Conservation (phyloP, 164 flowering plant species). For the Aristolochia contorta region DNA sequence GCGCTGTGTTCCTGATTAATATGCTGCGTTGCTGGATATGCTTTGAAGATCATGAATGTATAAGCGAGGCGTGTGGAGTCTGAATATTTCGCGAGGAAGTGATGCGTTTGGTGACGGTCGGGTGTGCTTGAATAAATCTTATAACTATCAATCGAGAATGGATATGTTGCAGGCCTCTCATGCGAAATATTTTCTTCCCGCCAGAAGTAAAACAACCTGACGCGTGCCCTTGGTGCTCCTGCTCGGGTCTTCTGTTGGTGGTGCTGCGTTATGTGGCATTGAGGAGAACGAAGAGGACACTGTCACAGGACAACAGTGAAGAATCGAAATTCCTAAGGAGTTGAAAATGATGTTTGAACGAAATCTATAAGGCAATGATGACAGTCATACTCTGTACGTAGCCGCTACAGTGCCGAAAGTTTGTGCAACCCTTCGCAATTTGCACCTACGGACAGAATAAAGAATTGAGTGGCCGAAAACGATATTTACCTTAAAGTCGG, state of each 20-base stretch:
- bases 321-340: too few species aligned
- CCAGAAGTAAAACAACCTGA: slow-evolving; percentile 6
- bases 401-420: too few species aligned
- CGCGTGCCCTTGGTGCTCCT: not conserved
- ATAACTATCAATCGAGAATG: slow-evolving; percentile 7
- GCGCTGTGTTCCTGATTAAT: slow-evolving; percentile 14
- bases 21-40: slow-evolving; percentile 10
- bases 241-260: not conserved
- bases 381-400: too few species aligned
- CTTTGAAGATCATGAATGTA: slow-evolving; percentile 14
- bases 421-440: too few species aligned
- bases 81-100: slow-evolving; percentile 12
- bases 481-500: too few species aligned
- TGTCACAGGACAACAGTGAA: too few species aligned
- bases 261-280: not conserved
- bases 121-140: slow-evolving; percentile 10
- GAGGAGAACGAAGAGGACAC: not conserved
- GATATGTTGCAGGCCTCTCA: slow-evolving; percentile 11
- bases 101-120: slow-evolving; percentile 7
- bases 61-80: slow-evolving; percentile 9
- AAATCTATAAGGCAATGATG: too few species aligned
- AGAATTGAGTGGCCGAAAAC: too few species aligned
- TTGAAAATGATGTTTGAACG: too few species aligned
- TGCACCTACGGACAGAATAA: too few species aligned
- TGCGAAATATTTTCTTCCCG: slow-evolving; percentile 6